Evolutionary conservation across 176 grass and related monocot genomes (phyloP), one percentile per base, ranked within the genome.

Genomic region (Saccharum officinarum): DNA sequence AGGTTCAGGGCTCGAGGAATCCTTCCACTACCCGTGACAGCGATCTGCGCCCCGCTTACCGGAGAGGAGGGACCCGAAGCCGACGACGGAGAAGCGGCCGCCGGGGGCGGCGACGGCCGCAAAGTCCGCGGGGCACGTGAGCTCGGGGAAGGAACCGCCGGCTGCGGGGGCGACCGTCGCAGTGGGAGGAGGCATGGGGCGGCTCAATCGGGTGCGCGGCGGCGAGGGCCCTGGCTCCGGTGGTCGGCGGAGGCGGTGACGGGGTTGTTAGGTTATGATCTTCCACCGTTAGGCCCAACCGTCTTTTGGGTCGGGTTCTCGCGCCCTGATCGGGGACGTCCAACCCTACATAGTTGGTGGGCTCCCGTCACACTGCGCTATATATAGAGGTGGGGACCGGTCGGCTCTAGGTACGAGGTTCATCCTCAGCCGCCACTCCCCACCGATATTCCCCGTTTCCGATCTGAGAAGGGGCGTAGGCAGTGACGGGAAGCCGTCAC

Each of bases 11-110:
- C 3, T 83, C 55, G 4, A 54, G 11, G n/a, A 73, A 12, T 8
- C 28, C 28, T 28, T 28, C 8, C n/a, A 70, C 37, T 20, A n/a
- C 10, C 10, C 16, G 20, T 15, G 62, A 38, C 28, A 16, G 26
- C 10, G 20, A 80, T 46, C 13, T 38, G 34, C 4, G 59, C 36
- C 18, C 59, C 9, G 11, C 39, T 91, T 60, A 99, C 92, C 88
- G 60, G 97, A 98, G 71, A 98, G 96, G 52, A 98, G 96, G 30
- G 96, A 99, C 1, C 97, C 97, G 54, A 99, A 99, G 82, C 97
- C 92, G 55, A 91, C 34, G 40, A 99, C 76, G 81, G 97, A 99
- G 55, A 96, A 28, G 60, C 74, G 83, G 4, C 93, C 89, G 11
- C 86, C 71, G 18, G 88, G 28, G 60, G 73, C 78, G 11, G 88